phyloP scores from a whole-genome alignment of 2,329 filamentous ascomycete genomes.

The Fusarium vanettenii region DNA sequence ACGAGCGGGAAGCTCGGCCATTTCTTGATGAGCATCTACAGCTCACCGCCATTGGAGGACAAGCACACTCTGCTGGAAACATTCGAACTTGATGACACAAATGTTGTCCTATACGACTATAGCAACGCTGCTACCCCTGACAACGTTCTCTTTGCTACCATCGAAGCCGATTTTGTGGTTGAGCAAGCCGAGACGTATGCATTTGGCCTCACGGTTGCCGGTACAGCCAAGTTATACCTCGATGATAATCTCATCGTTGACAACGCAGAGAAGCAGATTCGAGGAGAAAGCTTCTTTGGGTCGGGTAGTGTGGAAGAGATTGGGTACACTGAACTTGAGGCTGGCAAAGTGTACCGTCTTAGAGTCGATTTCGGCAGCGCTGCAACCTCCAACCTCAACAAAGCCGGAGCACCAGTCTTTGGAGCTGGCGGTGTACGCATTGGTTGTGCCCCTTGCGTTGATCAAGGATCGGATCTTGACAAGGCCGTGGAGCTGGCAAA shows the following conservation, averaged over 20 bases:
- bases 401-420: constrained; percentile 60
- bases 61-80: constrained; percentile 64
- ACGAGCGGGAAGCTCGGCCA: constrained; percentile 63
- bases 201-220: constrained; percentile 73
- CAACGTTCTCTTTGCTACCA: constrained; percentile 68
- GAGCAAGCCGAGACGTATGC: constrained; percentile 70
- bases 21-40: constrained; percentile 72
- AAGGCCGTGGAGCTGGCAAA: constrained; percentile 76
- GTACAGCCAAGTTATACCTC: constrained; percentile 72
- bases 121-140: constrained; percentile 62
- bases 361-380: constrained; percentile 70
- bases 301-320: constrained; percentile 73
- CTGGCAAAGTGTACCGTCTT: constrained; percentile 68
- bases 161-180: constrained; percentile 70
- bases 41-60: constrained; percentile 61
- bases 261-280: constrained; percentile 71
- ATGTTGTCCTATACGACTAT: constrained; percentile 63
- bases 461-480: constrained; percentile 69
- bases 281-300: constrained; percentile 74
- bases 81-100: constrained; percentile 59
- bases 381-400: constrained; percentile 65
- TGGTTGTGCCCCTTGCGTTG: constrained; percentile 68
- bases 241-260: constrained; percentile 72
- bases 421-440: constrained; percentile 71
- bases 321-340: constrained; percentile 63